Conservation (phyloP, 331 rosid genomes). For the Stylosanthes scabra region DNA sequence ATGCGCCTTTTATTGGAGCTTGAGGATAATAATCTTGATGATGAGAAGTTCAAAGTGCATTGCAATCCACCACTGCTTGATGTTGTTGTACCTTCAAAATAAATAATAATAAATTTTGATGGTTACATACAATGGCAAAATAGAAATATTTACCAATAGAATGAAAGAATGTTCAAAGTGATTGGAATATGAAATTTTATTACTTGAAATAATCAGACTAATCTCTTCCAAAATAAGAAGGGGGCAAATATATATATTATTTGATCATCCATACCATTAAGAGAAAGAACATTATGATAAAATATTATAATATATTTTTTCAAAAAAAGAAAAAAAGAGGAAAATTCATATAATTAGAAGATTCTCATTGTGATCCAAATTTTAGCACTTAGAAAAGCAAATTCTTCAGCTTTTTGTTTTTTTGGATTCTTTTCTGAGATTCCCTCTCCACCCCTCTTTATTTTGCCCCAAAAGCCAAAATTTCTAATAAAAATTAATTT, state of each 20-base stretch:
- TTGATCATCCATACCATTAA: too few species aligned
- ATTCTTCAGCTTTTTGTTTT: not conserved
- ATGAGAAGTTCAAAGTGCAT: constrained; percentile 47
- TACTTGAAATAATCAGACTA: too few species aligned
- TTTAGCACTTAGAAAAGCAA: not conserved
- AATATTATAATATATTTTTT: not conserved
- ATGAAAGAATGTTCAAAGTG: not conserved
- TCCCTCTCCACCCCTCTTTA: constrained; percentile 1
- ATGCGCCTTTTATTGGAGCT: constrained; percentile 39
- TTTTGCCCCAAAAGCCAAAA: not conserved
- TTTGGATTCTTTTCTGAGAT: constrained; percentile 8
- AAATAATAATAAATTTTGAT: not conserved
- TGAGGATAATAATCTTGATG: constrained; percentile 43
- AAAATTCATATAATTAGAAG: not conserved
- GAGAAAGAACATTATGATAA: not conserved
- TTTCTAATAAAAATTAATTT: not conserved
- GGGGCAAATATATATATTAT: too few species aligned
- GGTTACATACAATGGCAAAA: not conserved
- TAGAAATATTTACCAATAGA: not conserved
- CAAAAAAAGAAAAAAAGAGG: too few species aligned
- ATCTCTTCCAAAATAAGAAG: too few species aligned
- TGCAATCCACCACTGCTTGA: constrained; percentile 38
- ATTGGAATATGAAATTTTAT: too few species aligned
- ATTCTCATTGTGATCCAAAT: constrained; percentile 24
- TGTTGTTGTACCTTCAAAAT: too few species aligned